Evolutionary conservation across 371 early-diverging fungal genomes (phyloP).

Genomic region (Mortierella sp.): DNA sequence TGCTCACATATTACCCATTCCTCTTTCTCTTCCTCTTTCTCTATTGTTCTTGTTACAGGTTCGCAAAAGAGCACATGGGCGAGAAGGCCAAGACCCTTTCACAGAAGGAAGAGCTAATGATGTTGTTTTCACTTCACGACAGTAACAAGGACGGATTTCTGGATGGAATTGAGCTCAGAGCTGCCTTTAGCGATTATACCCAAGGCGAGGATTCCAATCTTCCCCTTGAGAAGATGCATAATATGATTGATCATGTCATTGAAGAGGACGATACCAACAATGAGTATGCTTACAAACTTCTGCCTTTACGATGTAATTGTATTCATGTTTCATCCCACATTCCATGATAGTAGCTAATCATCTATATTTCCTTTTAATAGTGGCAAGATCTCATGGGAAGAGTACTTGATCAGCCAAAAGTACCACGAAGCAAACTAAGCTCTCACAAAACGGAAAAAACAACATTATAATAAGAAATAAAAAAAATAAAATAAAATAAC

Average conservation of each 20-base stretch:
- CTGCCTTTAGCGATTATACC: conserved; percentile 65
- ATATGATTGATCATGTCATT: conserved; percentile 74
- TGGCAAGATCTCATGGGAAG: conserved; percentile 81
- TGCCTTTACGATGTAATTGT: neutral
- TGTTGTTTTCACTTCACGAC: conserved; percentile 73
- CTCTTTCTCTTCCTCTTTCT: neutral
- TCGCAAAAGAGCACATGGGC: conserved; percentile 56
- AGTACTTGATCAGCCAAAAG: conserved; percentile 76
- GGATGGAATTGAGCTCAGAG: conserved; percentile 80
- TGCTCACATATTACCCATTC: neutral
- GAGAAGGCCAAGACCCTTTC: conserved; percentile 54
- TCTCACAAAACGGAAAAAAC: conserved; percentile 18
- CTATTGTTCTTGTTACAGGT: conserved; percentile 20
- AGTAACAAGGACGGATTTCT: conserved; percentile 71
- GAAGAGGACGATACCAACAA: conserved; percentile 73
- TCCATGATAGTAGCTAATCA: neutral
- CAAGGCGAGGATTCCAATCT: conserved; percentile 22
- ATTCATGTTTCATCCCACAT: neutral
- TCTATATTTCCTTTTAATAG: conserved; percentile 43
- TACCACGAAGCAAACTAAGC: conserved; percentile 61
- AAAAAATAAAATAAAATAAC: neutral
- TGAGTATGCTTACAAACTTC: conserved; percentile 57
- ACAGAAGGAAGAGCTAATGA: conserved; percentile 66
- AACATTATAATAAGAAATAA: neutral
- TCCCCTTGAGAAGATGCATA: conserved; percentile 57